Evolutionary conservation across 371 early-diverging fungal genomes (phyloP).

Genomic region (Sporodiniella umbellata): DNA sequence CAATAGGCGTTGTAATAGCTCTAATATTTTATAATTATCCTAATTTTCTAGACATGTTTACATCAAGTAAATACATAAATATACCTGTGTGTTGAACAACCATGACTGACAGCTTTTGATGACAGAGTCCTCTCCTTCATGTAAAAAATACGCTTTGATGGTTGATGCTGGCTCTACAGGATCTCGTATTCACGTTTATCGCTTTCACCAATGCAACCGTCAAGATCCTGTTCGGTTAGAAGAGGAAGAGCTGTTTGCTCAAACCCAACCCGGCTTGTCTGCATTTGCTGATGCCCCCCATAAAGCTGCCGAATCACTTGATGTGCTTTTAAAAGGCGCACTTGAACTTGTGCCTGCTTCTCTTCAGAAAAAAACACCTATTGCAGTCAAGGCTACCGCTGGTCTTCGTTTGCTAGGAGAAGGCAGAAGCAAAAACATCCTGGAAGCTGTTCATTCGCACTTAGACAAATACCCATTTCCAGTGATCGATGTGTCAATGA

Average conservation of each 20-base stretch:
- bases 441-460: constrained; percentile 66
- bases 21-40: constrained; percentile 4
- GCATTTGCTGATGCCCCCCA: constrained; percentile 65
- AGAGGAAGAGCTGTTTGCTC: constrained; percentile 83
- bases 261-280: constrained; percentile 87
- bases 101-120: too few relatives aligned
- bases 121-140: constrained; percentile 4
- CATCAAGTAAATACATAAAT: neutral
- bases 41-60: neutral
- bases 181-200: constrained; percentile 95
- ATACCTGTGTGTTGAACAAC: too few relatives aligned
- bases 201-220: constrained; percentile 74
- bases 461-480: constrained; percentile 83
- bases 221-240: constrained; percentile 25
- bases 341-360: constrained; percentile 64
- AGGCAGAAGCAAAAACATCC: constrained; percentile 66
- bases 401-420: constrained; percentile 81
- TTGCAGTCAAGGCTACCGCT: constrained; percentile 95
- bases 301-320: constrained; percentile 79
- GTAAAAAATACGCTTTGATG: constrained; percentile 67
- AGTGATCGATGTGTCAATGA: constrained; percentile 79
- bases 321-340: constrained; percentile 73
- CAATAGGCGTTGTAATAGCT: constrained; percentile 5
- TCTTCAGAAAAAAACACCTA: constrained; percentile 75
- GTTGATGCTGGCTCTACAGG: constrained; percentile 97